A percentile compares a stretch with the other conserved stretches of the same genome.
These are phyloP conservation scores for Phoma herbarum DNA, from an alignment of 2,329 filamentous ascomycete genomes.

Conservation along the genomic window DNA sequence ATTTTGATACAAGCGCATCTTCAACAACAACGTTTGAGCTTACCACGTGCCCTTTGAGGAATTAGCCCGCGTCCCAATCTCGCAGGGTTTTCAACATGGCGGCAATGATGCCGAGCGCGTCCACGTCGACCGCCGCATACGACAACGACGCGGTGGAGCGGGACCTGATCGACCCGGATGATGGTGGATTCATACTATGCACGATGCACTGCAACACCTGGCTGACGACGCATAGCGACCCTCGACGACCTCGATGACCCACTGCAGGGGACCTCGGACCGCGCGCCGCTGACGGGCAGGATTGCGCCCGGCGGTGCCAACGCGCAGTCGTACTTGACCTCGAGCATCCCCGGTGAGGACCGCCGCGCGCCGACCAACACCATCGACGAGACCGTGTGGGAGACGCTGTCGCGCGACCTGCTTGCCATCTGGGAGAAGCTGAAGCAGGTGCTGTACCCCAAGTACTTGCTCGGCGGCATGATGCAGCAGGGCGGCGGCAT, in stretches of 20 bases:
- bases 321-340: constrained; percentile 85
- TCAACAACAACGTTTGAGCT: constrained; percentile 39
- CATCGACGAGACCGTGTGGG: constrained; percentile 97
- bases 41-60: constrained; percentile 34
- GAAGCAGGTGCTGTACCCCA: constrained; percentile 94
- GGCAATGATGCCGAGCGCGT: constrained; percentile 56
- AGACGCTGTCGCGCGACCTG: constrained; percentile 91
- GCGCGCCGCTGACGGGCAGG: constrained; percentile 83
- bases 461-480: constrained; percentile 82
- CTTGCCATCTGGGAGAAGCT: constrained; percentile 97
- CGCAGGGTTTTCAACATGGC: constrained; percentile 50
- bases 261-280: constrained; percentile 72
- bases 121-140: constrained; percentile 52
- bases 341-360: constrained; percentile 90
- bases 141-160: constrained; percentile 58
- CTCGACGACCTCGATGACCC: constrained; percentile 95
- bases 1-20: constrained; percentile 35
- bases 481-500: constrained; percentile 67
- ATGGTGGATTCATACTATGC: constrained; percentile 51
- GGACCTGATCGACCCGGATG: constrained; percentile 63
- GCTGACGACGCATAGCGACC: constrained; percentile 65
- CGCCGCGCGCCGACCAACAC: constrained; percentile 88
- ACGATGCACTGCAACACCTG: constrained; percentile 19
- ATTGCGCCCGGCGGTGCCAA: constrained; percentile 68
- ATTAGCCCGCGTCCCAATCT: constrained; percentile 35